Percentiles rank a stretch among this genome's conserved stretches.
phyloP scores from a whole-genome alignment of 441 rosid species.

The Adansonia gregorii region DNA sequence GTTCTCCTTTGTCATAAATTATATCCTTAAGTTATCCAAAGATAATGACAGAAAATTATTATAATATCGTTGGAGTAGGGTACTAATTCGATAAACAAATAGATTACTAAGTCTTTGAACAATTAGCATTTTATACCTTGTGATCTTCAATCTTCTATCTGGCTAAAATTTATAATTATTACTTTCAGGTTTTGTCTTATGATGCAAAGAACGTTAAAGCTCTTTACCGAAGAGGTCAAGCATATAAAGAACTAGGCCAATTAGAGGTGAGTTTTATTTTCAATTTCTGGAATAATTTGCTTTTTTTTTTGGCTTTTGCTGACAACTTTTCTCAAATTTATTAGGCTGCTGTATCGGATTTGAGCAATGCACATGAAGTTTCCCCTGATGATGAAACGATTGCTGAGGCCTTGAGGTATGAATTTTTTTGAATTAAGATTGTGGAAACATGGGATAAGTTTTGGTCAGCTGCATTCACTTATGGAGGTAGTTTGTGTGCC shows the following conservation, averaged over 20 bases:
- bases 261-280: constrained; percentile 64
- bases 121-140: not conserved
- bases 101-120: not conserved
- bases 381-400: constrained; percentile 90
- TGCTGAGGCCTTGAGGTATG: constrained; percentile 73
- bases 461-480: constrained; percentile 19
- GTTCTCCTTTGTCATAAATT: constrained; percentile 9
- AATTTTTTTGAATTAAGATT: constrained; percentile 24
- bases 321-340: constrained; percentile 25
- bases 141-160: constrained; percentile 25
- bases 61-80: not conserved
- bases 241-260: constrained; percentile 73
- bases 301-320: constrained; percentile 9
- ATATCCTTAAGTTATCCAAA: constrained; percentile 5
- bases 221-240: constrained; percentile 94
- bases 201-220: constrained; percentile 88
- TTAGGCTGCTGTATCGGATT: constrained; percentile 83
- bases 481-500: not conserved
- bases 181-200: constrained; percentile 66
- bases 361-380: constrained; percentile 77
- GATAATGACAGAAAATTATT: not conserved
- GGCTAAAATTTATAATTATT: constrained; percentile 24
- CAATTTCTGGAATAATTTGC: constrained; percentile 2
- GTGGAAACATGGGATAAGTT: constrained; percentile 1
- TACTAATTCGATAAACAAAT: not conserved